Conservation (phyloP, 768 basidiomycete species). For the Tricholoma bakamatsutake region DNA sequence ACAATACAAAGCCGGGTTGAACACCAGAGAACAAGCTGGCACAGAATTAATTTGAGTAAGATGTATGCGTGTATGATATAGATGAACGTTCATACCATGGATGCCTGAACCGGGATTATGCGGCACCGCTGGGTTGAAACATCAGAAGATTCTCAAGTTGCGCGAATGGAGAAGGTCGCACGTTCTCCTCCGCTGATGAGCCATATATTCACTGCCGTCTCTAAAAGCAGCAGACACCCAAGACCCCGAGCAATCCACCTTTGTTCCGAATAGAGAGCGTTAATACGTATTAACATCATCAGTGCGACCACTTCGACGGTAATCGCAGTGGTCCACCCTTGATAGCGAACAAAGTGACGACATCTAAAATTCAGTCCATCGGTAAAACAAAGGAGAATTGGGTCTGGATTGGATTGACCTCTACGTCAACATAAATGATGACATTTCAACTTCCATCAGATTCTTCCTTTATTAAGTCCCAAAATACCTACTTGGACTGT, state of each 20-base stretch:
- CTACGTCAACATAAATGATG: not conserved
- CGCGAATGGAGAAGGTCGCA: slow-evolving; percentile 21
- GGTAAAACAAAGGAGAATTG: not conserved
- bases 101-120: slow-evolving; percentile 35
- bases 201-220: slow-evolving; percentile 46
- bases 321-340: slow-evolving; percentile 43
- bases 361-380: slow-evolving; percentile 28
- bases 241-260: slow-evolving; percentile 24
- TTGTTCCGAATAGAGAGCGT: slow-evolving; percentile 31
- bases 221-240: slow-evolving; percentile 33
- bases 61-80: not conserved
- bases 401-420: not conserved
- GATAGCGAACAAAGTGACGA: slow-evolving; percentile 39
- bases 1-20: slow-evolving; percentile 31
- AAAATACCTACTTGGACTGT: slow-evolving; percentile 24
- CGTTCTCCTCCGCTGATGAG: slow-evolving; percentile 41
- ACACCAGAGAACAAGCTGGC: slow-evolving; percentile 32
- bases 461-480: not conserved
- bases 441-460: no score
- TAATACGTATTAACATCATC: slow-evolving; percentile 53
- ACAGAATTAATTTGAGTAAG: not conserved
- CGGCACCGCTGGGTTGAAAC: slow-evolving; percentile 25
- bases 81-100: slow-evolving; percentile 17
- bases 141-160: not conserved
- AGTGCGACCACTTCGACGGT: slow-evolving; percentile 44